A percentile compares a stretch with the other conserved stretches of the same genome.
phyloP scores from a whole-genome alignment of 176 grass and related monocot species.

The Dactylis glomerata region DNA sequence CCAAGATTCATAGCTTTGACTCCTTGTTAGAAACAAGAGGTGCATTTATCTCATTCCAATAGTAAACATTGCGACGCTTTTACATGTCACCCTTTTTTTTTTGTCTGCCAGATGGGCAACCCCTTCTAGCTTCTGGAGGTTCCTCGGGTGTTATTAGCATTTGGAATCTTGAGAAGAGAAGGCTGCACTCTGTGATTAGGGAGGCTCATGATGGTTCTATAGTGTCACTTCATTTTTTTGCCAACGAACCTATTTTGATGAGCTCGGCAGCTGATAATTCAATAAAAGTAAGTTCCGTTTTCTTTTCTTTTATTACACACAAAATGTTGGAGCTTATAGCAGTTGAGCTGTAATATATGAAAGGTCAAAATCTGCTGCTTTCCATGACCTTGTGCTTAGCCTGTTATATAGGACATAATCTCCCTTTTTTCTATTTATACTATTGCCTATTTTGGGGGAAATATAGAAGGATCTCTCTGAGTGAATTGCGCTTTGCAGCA shows the following conservation, averaged over 20 bases:
- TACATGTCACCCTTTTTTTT: conserved; percentile 19
- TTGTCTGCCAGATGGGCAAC: conserved; percentile 76
- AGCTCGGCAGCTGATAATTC: conserved; percentile 98
- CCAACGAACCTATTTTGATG: conserved; percentile 93
- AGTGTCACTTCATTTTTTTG: conserved; percentile 86
- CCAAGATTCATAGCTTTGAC: neutral
- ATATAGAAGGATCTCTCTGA: neutral
- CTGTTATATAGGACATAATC: neutral
- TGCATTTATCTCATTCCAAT: neutral
- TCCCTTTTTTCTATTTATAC: neutral
- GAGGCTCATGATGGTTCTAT: conserved; percentile 93
- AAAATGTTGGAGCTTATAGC: neutral
- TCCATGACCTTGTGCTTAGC: neutral
- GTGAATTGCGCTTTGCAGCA: neutral
- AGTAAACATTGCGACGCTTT: neutral
- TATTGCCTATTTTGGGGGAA: neutral
- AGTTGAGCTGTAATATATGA: neutral
- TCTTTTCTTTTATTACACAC: neutral
- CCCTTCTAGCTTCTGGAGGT: conserved; percentile 86
- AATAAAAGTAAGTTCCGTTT: conserved; percentile 65
- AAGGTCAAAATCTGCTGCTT: conserved; percentile 7
- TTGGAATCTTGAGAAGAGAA: conserved; percentile 95
- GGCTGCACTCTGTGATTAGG: conserved; percentile 86
- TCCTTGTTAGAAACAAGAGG: neutral
- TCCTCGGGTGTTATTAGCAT: conserved; percentile 97